phyloP scores from a whole-genome alignment of 257 asterid genomes.

The Fraxinus anomala region DNA sequence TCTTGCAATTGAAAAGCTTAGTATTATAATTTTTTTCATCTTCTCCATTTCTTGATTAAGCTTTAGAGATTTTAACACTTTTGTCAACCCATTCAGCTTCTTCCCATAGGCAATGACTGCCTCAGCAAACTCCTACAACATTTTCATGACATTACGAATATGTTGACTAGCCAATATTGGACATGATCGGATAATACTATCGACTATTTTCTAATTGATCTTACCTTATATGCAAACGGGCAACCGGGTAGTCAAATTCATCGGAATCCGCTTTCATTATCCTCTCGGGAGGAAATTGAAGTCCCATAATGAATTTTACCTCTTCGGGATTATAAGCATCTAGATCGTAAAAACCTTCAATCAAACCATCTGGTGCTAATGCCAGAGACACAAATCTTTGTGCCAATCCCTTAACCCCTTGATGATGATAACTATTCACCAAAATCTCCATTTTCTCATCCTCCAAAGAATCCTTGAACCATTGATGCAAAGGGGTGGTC shows the following conservation, averaged over 20 bases:
- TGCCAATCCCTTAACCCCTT: slow-evolving; percentile 80
- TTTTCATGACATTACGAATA: neutral
- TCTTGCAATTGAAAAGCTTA: slow-evolving; percentile 46
- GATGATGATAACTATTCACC: slow-evolving; percentile 92
- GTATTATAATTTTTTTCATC: slow-evolving; percentile 37
- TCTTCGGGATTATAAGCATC: slow-evolving; percentile 76
- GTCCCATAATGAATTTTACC: slow-evolving; percentile 89
- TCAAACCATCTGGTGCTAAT: slow-evolving; percentile 75
- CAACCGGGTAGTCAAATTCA: slow-evolving; percentile 87
- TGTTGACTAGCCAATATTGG: neutral
- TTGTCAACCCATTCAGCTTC: slow-evolving; percentile 30
- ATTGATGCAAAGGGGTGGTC: slow-evolving; percentile 64
- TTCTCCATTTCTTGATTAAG: slow-evolving; percentile 48
- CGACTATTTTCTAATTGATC: neutral
- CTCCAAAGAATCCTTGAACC: slow-evolving; percentile 68
- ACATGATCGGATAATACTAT: neutral
- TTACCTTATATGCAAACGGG: slow-evolving; percentile 55
- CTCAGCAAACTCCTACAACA: slow-evolving; percentile 44
- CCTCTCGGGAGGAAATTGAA: slow-evolving; percentile 89
- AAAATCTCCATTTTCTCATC: slow-evolving; percentile 49
- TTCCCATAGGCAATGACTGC: slow-evolving; percentile 48
- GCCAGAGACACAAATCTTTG: slow-evolving; percentile 89
- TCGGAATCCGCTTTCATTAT: slow-evolving; percentile 60
- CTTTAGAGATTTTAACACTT: slow-evolving; percentile 27
- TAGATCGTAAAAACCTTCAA: slow-evolving; percentile 88